Evolutionary conservation across 139 green algal genomes (phyloP).

Genomic region (Micractinium sp.): DNA sequence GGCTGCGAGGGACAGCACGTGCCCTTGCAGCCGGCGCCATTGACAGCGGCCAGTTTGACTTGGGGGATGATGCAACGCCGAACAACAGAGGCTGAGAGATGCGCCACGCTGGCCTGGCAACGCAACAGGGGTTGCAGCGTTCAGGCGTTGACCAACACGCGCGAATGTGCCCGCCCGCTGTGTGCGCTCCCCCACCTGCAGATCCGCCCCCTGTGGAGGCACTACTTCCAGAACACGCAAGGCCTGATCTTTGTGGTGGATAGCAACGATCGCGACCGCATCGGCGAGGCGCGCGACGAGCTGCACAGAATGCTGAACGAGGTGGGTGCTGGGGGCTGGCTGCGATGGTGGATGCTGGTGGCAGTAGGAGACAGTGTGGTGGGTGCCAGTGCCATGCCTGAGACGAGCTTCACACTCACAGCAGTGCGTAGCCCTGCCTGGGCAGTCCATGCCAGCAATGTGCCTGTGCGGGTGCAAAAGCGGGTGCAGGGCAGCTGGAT

Average conservation of each 20-base stretch:
- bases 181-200: slow-evolving; percentile 27
- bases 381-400: background rate
- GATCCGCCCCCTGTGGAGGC: slow-evolving; percentile 90
- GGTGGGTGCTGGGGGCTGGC: slow-evolving; percentile 51
- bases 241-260: slow-evolving; percentile 99
- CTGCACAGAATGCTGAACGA: slow-evolving; percentile 99
- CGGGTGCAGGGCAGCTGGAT: background rate
- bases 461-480: no score
- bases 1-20: no score
- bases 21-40: no score
- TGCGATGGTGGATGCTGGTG: background rate
- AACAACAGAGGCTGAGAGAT: no score
- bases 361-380: background rate
- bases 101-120: no score
- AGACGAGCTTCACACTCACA: no score
- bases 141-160: background rate
- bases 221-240: slow-evolving; percentile 99
- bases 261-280: slow-evolving; percentile 94
- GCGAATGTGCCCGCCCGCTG: background rate
- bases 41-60: no score
- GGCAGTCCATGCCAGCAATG: no score
- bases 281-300: slow-evolving; percentile 97
- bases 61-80: no score
- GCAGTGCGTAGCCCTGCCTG: no score
- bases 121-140: no score